phyloP scores from a whole-genome alignment of 2,329 filamentous ascomycete genomes.

The Fusarium heterosporum region DNA sequence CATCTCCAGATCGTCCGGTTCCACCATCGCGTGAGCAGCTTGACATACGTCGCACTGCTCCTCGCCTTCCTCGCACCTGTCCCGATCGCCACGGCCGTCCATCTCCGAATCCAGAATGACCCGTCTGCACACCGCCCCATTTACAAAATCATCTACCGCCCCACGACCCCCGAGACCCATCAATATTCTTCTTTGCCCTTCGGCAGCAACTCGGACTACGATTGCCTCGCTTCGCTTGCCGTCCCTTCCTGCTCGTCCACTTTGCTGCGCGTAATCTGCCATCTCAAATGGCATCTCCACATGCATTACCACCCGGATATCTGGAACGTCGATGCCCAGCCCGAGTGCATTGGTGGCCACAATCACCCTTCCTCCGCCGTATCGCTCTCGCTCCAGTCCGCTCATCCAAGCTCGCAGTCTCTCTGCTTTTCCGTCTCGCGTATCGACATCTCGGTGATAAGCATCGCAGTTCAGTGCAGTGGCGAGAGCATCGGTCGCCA shows the following conservation, averaged over 20 bases:
- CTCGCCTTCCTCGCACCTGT: background rate
- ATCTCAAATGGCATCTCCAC: background rate
- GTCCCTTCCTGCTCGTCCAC: background rate
- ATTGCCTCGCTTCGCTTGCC: background rate
- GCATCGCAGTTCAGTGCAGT: too few relatives aligned
- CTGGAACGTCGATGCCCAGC: background rate
- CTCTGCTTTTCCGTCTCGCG: too few relatives aligned
- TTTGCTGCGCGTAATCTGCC: background rate
- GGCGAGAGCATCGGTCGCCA: too few relatives aligned
- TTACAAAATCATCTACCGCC: background rate
- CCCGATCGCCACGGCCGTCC: background rate
- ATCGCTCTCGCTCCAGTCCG: too few relatives aligned
- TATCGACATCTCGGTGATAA: too few relatives aligned
- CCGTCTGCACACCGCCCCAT: background rate
- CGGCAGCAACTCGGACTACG: background rate
- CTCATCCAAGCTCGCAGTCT: too few relatives aligned
- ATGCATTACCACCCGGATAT: background rate
- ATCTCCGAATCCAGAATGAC: background rate
- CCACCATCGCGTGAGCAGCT: too few relatives aligned
- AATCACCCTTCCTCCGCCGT: too few relatives aligned
- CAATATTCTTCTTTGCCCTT: background rate
- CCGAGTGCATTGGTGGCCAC: background rate
- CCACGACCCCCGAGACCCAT: background rate
- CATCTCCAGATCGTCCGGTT: background rate
- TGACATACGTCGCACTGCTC: background rate